Percentiles rank a stretch among this genome's conserved stretches.
These are phyloP conservation scores for Ananas comosus DNA, from an alignment of 176 grass and related monocot species.

Conservation along the genomic window DNA sequence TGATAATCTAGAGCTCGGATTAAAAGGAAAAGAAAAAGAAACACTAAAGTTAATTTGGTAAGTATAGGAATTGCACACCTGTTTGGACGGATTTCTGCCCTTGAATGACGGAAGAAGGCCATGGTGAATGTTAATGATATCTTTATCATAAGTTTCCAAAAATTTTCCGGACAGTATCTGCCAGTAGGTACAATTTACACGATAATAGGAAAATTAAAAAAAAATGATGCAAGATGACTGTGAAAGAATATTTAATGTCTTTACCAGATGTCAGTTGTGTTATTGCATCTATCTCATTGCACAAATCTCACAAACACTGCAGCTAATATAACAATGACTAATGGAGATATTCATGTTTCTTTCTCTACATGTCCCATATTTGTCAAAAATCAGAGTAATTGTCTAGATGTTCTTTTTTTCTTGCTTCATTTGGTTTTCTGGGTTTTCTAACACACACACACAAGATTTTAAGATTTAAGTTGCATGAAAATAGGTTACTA, in stretches of 20 bases:
- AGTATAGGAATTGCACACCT: constrained; percentile 37
- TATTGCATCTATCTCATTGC: too few relatives aligned
- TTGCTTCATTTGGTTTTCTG: too few relatives aligned
- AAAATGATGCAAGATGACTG: not conserved
- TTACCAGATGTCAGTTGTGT: too few relatives aligned
- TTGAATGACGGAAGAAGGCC: constrained; percentile 97
- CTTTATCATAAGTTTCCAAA: constrained; percentile 78
- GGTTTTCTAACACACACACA: too few relatives aligned
- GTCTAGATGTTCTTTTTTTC: too few relatives aligned
- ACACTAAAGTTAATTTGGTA: constrained; percentile 2
- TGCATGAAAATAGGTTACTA: too few relatives aligned
- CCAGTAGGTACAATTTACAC: constrained; percentile 8
- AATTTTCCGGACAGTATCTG: constrained; percentile 71
- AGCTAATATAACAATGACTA: too few relatives aligned
- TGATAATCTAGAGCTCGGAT: not conserved
- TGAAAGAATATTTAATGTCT: not conserved
- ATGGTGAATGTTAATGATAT: constrained; percentile 96
- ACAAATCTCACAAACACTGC: too few relatives aligned
- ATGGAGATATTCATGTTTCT: too few relatives aligned
- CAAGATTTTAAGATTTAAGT: too few relatives aligned
- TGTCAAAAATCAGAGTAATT: too few relatives aligned
- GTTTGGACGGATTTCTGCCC: constrained; percentile 79
- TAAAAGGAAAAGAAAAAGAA: not conserved
- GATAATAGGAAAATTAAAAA: not conserved
- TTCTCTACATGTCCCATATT: too few relatives aligned